Evolutionary conservation across 352 stramenopile species (phyloP).

Genomic region (Pythium inflatum): DNA sequence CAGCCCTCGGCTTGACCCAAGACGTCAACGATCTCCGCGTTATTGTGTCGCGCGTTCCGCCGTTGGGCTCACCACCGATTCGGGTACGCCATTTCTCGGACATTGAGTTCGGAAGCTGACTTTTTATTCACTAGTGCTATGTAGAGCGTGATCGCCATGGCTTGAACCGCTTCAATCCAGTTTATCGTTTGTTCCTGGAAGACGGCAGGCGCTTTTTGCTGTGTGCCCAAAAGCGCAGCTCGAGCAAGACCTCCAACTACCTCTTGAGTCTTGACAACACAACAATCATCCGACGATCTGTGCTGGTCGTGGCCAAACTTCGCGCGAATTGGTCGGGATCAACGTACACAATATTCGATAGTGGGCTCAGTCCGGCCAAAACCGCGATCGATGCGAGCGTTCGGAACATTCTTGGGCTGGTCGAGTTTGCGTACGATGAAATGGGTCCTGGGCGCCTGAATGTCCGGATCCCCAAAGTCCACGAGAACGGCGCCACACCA

Average conservation of each 20-base stretch:
- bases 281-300: conserved; percentile 40
- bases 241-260: conserved; percentile 67
- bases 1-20: neutral
- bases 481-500: conserved; percentile 29
- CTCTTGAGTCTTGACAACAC: conserved; percentile 55
- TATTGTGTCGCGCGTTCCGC: conserved; percentile 48
- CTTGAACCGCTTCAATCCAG: conserved; percentile 51
- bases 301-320: conserved; percentile 58
- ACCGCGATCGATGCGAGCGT: conserved; percentile 51
- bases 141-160: conserved; percentile 58
- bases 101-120: neutral
- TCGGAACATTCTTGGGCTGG: conserved; percentile 45
- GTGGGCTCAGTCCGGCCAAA: conserved; percentile 54
- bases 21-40: conserved; percentile 36
- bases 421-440: conserved; percentile 76
- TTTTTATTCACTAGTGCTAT: conserved; percentile 43
- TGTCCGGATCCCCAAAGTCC: conserved; percentile 46
- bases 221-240: conserved; percentile 52
- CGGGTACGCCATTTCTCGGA: conserved; percentile 35
- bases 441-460: conserved; percentile 60
- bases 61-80: conserved; percentile 30
- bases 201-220: conserved; percentile 55
- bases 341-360: conserved; percentile 63
- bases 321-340: conserved; percentile 68
- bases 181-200: conserved; percentile 65